Evolutionary conservation across 2,329 filamentous ascomycete genomes (phyloP).

Genomic region (Zalaria sp.): DNA sequence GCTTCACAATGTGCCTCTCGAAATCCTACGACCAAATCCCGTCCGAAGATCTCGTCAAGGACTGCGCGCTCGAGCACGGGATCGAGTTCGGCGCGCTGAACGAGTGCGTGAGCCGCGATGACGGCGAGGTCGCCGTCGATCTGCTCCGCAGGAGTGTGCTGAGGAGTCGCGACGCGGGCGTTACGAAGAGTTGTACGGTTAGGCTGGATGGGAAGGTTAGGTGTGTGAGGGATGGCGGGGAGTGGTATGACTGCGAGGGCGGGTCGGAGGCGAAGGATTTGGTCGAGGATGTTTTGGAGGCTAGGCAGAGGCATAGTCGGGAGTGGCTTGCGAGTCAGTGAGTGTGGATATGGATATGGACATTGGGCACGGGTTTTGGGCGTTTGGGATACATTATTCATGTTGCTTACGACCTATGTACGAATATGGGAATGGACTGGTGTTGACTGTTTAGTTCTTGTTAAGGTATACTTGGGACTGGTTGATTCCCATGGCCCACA

Average conservation of each 20-base stretch:
- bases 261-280: constrained; percentile 58
- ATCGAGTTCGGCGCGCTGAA: constrained; percentile 73
- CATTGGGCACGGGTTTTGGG: too few species aligned
- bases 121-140: constrained; percentile 55
- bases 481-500: too few species aligned
- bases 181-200: constrained; percentile 33
- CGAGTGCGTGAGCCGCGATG: constrained; percentile 63
- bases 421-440: too few species aligned
- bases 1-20: constrained; percentile 84
- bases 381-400: too few species aligned
- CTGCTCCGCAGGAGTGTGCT: constrained; percentile 55
- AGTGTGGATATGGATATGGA: too few species aligned
- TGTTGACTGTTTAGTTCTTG: too few species aligned
- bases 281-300: constrained; percentile 47
- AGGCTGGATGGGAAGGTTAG: constrained; percentile 64
- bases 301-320: constrained; percentile 36
- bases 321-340: neutral
- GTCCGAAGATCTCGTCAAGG: constrained; percentile 59
- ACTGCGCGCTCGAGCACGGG: constrained; percentile 83
- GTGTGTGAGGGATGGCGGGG: constrained; percentile 66
- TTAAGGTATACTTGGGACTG: too few species aligned
- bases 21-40: constrained; percentile 67
- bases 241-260: constrained; percentile 67
- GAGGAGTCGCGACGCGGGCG: constrained; percentile 38
- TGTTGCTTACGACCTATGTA: too few species aligned